Percentiles rank a stretch among this genome's conserved stretches.
These are phyloP conservation scores for Dalechampia spathulata DNA, from an alignment of 441 rosid genomes.

Conservation along the genomic window DNA sequence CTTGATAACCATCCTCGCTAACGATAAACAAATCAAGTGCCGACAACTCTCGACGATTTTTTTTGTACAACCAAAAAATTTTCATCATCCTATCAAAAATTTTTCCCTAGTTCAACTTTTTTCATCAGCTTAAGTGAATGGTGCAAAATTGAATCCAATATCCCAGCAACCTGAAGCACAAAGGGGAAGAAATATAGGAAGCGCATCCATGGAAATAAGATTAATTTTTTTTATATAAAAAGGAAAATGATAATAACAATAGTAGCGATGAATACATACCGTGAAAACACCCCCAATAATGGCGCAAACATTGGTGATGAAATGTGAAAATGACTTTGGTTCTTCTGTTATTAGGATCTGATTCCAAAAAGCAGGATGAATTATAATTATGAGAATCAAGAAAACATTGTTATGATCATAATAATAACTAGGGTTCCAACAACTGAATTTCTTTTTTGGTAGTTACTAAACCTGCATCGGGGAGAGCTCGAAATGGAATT, in stretches of 20 bases:
- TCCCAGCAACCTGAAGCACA: conserved; percentile 85
- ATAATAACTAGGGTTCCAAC: conserved; percentile 1
- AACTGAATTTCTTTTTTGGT: neutral
- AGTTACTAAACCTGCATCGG: conserved; percentile 86
- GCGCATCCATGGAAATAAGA: too few species aligned
- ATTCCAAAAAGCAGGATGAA: neutral
- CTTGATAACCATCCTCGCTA: too few species aligned
- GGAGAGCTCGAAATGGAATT: conserved; percentile 93
- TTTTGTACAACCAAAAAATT: conserved; percentile 26
- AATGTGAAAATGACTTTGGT: conserved; percentile 84
- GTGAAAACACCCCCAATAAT: conserved; percentile 98
- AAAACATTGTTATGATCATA: neutral
- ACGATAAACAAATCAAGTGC: too few species aligned
- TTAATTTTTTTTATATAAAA: neutral
- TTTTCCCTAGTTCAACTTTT: conserved; percentile 90
- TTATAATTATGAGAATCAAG: neutral
- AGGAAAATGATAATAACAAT: neutral
- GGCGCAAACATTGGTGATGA: conserved; percentile 93
- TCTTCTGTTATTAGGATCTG: conserved; percentile 86
- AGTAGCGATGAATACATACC: conserved; percentile 47
- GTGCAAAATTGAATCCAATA: conserved; percentile 79
- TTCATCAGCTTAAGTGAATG: conserved; percentile 78
- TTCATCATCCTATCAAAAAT: conserved; percentile 47
- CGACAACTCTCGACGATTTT: too few species aligned
- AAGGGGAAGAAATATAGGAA: neutral